These are phyloP conservation scores for Fusarium buxicola DNA, from an alignment of 2,329 filamentous ascomycete genomes.

Conservation along the genomic window DNA sequence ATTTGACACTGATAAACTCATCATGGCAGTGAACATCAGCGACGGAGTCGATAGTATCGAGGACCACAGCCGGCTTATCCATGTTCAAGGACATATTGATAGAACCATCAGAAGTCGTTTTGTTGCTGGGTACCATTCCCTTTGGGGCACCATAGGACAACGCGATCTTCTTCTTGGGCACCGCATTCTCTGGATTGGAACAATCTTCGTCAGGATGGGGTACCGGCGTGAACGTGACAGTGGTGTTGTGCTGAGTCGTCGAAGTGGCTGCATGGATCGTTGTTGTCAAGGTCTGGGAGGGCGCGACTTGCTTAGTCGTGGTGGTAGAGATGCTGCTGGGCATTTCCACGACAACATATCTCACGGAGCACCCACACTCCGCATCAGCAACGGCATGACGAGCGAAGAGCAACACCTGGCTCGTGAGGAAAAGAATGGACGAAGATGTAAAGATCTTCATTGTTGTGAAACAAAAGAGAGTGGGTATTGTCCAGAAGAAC, in stretches of 20 bases:
- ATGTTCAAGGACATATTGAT: constrained; percentile 33
- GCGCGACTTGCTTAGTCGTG: neutral
- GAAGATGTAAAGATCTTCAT: constrained; percentile 7
- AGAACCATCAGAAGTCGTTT: constrained; percentile 1
- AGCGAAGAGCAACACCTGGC: constrained; percentile 1
- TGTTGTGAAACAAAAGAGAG: neutral
- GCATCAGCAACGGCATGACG: neutral
- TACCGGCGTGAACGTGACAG: constrained; percentile 24
- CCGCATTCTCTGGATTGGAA: constrained; percentile 17
- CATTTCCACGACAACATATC: constrained; percentile 10
- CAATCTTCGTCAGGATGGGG: constrained; percentile 16
- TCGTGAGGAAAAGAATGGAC: constrained; percentile 7
- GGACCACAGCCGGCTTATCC: constrained; percentile 31
- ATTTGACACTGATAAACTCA: constrained; percentile 22
- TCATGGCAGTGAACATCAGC: constrained; percentile 21
- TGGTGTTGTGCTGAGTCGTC: constrained; percentile 7
- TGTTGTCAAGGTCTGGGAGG: neutral
- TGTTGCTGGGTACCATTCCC: neutral
- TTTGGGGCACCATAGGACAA: constrained; percentile 19
- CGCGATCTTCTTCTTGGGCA: constrained; percentile 24
- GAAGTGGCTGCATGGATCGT: neutral
- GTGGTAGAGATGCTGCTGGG: neutral
- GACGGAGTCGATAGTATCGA: constrained; percentile 30
- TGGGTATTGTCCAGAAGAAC: too few species aligned
- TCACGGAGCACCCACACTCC: constrained; percentile 1